Evolutionary conservation across 495 filamentous ascomycete species (phyloP).

Genomic region (Cercophora sp.): DNA sequence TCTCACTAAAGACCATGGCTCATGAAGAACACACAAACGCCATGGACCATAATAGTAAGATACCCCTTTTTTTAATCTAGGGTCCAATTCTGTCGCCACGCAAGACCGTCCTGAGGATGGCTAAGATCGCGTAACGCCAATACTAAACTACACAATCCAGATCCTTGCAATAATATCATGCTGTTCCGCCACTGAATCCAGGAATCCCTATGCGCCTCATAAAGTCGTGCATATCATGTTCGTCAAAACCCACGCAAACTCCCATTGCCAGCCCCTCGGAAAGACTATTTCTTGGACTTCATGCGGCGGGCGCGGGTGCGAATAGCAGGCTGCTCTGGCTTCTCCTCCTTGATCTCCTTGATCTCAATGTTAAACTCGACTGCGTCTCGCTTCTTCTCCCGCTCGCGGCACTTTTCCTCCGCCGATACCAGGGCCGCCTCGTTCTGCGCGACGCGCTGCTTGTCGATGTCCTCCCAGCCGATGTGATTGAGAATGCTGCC

Average conservation of each 20-base stretch:
- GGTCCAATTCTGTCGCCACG: no score
- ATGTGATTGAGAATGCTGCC: conserved; percentile 52
- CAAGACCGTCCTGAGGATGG: no score
- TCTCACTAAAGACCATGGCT: no score
- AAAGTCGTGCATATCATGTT: no score
- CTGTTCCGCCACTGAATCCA: not conserved
- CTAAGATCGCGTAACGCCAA: no score
- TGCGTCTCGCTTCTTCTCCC: conserved; percentile 23
- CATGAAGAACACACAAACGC: no score
- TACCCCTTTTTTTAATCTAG: not conserved
- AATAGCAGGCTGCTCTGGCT: conserved; percentile 20
- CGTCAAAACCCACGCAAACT: no score
- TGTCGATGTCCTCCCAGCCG: conserved; percentile 54
- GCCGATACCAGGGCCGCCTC: conserved; percentile 27
- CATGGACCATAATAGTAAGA: not conserved
- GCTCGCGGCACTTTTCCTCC: conserved; percentile 23
- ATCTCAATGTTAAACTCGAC: conserved; percentile 10
- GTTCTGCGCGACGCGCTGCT: conserved; percentile 39
- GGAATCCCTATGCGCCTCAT: conserved; percentile 1
- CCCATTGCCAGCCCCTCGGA: no score
- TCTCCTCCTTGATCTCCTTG: conserved; percentile 16
- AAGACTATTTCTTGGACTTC: conserved; percentile 26
- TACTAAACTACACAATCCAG: no score
- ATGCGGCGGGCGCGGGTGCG: conserved; percentile 25
- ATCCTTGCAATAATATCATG: no score